Evolutionary conservation across 2,329 filamentous ascomycete species (phyloP).

Genomic region (Curvularia sp.): DNA sequence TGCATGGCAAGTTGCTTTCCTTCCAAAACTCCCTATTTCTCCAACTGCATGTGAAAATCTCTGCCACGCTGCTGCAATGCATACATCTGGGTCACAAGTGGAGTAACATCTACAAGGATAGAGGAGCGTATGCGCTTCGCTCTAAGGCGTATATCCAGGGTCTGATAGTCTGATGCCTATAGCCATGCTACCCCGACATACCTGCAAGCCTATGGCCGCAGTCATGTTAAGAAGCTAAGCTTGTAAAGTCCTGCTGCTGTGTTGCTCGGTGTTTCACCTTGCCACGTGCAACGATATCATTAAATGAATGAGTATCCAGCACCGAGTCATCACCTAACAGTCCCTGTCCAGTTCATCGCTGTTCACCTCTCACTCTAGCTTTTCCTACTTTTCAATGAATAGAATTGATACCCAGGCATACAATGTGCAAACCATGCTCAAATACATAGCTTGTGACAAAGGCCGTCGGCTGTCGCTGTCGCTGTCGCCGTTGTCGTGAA

Average conservation of each 20-base stretch:
- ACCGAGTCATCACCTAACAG: neutral
- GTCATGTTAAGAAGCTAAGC: neutral
- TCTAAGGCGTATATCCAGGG: neutral
- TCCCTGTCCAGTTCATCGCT: neutral
- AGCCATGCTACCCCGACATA: neutral
- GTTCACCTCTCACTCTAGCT: neutral
- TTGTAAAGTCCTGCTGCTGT: neutral
- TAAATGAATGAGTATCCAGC: neutral
- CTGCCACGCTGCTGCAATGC: neutral
- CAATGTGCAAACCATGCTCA: neutral
- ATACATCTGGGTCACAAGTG: neutral
- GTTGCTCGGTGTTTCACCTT: neutral
- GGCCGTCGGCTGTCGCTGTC: neutral
- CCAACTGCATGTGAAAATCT: neutral
- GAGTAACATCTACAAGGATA: neutral
- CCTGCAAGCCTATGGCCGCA: neutral
- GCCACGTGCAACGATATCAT: neutral
- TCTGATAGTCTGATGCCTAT: neutral
- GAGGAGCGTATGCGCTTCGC: neutral
- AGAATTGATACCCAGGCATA: neutral
- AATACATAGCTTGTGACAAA: neutral
- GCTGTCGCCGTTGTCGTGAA: neutral
- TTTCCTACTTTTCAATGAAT: neutral
- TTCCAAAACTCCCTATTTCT: neutral
- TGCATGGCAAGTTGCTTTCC: neutral